A percentile compares a stretch with the other conserved stretches of the same genome.
Conservation (phyloP, 2,329 filamentous ascomycete species). For the Cadophora luteo-olivacea region DNA sequence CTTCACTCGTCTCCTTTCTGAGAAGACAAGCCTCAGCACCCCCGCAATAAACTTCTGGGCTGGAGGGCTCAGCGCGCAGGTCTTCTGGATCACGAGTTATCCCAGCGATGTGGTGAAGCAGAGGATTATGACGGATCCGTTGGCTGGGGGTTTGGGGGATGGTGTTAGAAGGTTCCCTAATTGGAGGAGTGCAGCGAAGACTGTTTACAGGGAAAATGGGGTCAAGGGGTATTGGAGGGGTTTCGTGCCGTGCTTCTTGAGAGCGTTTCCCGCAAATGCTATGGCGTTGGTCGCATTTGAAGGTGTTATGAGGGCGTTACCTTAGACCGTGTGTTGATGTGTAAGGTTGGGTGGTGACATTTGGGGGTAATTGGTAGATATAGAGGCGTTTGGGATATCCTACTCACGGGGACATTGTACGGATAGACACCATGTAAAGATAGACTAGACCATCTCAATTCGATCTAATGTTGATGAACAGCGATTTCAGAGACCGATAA, state of each 20-base stretch:
- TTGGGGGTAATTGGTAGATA: neutral
- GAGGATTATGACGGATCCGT: constrained; percentile 92
- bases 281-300: constrained; percentile 94
- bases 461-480: neutral
- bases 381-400: constrained; percentile 24
- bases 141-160: constrained; percentile 74
- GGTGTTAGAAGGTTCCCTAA: constrained; percentile 70
- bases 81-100: constrained; percentile 94
- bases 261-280: constrained; percentile 95
- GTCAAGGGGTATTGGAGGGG: constrained; percentile 88
- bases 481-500: neutral
- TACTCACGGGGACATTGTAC: constrained; percentile 20
- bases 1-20: constrained; percentile 71
- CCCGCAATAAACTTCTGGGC: constrained; percentile 97
- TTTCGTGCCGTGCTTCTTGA: constrained; percentile 89
- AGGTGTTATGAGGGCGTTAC: constrained; percentile 76
- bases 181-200: constrained; percentile 81
- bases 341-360: neutral
- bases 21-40: constrained; percentile 72
- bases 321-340: constrained; percentile 27
- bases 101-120: constrained; percentile 95
- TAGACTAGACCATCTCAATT: constrained; percentile 31
- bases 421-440: neutral
- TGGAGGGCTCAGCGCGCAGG: constrained; percentile 87
- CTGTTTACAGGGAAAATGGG: constrained; percentile 79